These are phyloP conservation scores for Xylaria sp. DNA, from an alignment of 2,329 filamentous ascomycete species.

Conservation along the genomic window DNA sequence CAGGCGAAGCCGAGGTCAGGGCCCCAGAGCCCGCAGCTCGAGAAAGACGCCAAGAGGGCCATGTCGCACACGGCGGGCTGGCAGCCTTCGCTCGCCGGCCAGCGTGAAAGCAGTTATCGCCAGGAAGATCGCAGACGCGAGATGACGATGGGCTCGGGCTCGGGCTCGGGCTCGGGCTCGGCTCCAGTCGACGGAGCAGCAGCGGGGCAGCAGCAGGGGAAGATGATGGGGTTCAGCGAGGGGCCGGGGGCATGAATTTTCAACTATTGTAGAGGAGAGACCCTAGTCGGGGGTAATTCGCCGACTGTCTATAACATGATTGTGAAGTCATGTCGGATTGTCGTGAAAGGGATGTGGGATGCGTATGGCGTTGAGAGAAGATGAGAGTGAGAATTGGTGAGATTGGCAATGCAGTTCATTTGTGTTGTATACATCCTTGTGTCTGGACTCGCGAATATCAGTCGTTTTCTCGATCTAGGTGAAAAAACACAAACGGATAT, in stretches of 20 bases:
- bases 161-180: slow-evolving; percentile 40
- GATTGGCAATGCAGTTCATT: background rate
- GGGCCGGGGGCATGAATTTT: background rate
- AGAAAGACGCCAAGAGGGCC: slow-evolving; percentile 51
- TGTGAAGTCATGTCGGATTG: background rate
- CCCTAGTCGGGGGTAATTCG: no score
- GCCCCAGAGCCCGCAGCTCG: slow-evolving; percentile 46
- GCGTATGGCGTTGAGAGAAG: no score
- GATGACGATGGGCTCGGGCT: slow-evolving; percentile 57
- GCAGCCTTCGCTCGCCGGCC: slow-evolving; percentile 59
- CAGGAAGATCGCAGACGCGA: slow-evolving; percentile 65
- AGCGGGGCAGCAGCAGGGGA: background rate
- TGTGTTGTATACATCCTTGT: background rate
- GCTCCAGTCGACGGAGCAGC: background rate
- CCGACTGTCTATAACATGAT: no score
- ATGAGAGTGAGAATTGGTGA: background rate
- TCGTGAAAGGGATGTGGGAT: background rate
- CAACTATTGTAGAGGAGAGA: background rate
- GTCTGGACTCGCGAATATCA: background rate
- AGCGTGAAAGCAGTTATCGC: slow-evolving; percentile 61
- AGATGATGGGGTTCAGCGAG: slow-evolving; percentile 53
- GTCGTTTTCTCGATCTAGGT: background rate
- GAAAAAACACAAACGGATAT: background rate
- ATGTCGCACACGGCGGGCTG: slow-evolving; percentile 56
- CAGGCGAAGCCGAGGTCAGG: slow-evolving; percentile 28